Evolutionary conservation across 2,329 filamentous ascomycete genomes (phyloP).

Genomic region (Verticillium alfalfae): DNA sequence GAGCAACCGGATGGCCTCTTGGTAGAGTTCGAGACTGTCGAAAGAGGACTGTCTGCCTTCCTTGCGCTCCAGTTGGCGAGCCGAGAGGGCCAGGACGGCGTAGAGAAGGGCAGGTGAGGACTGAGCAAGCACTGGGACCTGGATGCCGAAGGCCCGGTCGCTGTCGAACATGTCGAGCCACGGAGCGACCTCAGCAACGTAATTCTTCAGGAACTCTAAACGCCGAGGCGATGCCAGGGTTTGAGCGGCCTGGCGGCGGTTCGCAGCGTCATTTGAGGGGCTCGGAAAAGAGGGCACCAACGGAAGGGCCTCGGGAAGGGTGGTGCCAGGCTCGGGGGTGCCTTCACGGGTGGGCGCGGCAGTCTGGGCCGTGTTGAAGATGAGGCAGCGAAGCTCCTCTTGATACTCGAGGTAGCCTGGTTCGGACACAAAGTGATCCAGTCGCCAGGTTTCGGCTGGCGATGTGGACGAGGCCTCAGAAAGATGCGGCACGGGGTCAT

Average conservation of each 20-base stretch:
- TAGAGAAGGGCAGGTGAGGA: slow-evolving; percentile 40
- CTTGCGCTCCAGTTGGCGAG: slow-evolving; percentile 47
- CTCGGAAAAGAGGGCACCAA: slow-evolving; percentile 6
- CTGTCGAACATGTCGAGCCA: slow-evolving; percentile 57
- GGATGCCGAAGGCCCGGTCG: slow-evolving; percentile 44
- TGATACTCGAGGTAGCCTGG: slow-evolving; percentile 38
- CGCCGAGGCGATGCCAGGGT: slow-evolving; percentile 23
- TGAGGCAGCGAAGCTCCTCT: slow-evolving; percentile 38
- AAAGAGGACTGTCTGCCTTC: slow-evolving; percentile 35
- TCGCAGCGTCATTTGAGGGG: slow-evolving; percentile 3
- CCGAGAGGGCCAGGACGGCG: slow-evolving; percentile 48
- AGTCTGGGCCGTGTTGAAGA: slow-evolving; percentile 39
- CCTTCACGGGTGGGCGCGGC: slow-evolving; percentile 31
- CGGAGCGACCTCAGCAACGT: slow-evolving; percentile 46
- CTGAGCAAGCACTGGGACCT: slow-evolving; percentile 43
- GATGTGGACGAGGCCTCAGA: slow-evolving; percentile 13
- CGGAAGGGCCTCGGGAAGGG: slow-evolving; percentile 24
- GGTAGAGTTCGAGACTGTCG: slow-evolving; percentile 49
- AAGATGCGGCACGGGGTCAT: slow-evolving; percentile 6
- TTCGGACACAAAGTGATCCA: slow-evolving; percentile 29
- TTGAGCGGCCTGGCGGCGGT: slow-evolving; percentile 3
- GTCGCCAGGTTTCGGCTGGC: slow-evolving; percentile 21
- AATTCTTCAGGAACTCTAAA: slow-evolving; percentile 39
- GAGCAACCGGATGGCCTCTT: slow-evolving; percentile 42
- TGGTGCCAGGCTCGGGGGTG: slow-evolving; percentile 20